phyloP scores from a whole-genome alignment of 1,284 basidiomycete genomes.

The Anthracocystis walkeri region DNA sequence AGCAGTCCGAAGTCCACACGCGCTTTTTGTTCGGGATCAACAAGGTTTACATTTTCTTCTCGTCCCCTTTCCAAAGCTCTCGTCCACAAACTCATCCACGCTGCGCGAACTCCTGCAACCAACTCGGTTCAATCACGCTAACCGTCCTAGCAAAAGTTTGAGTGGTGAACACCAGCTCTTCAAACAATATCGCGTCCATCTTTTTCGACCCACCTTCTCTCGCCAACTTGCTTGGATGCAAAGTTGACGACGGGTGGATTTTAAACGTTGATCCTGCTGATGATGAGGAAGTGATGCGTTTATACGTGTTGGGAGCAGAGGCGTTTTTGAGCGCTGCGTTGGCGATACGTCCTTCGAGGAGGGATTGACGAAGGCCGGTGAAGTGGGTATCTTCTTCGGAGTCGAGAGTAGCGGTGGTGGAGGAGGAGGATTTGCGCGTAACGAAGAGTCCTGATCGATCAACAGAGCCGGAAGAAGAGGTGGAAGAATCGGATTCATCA shows the following conservation, averaged over 20 bases:
- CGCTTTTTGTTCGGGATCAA: too few species aligned
- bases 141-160: conserved; percentile 65
- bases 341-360: conserved; percentile 51
- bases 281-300: conserved; percentile 37
- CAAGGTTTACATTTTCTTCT: too few species aligned
- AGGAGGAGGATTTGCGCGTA: conserved; percentile 21
- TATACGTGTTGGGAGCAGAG: conserved; percentile 51
- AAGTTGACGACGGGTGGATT: conserved; percentile 61
- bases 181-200: conserved; percentile 62
- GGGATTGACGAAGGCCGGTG: conserved; percentile 44
- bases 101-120: conserved; percentile 54
- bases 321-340: conserved; percentile 58
- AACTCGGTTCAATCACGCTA: conserved; percentile 60
- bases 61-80: background rate
- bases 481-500: conserved; percentile 8
- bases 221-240: conserved; percentile 49
- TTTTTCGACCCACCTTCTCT: conserved; percentile 18
- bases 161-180: conserved; percentile 67
- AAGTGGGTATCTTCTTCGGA: conserved; percentile 39
- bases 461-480: background rate
- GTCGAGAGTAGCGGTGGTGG: background rate
- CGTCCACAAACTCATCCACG: conserved; percentile 5
- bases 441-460: conserved; percentile 31
- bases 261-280: conserved; percentile 50
- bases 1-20: too few species aligned